Evolutionary conservation across 1,139 yeast genomes (phyloP), one percentile per base, ranked within the genome.

Genomic region (Candida albicans): DNA sequence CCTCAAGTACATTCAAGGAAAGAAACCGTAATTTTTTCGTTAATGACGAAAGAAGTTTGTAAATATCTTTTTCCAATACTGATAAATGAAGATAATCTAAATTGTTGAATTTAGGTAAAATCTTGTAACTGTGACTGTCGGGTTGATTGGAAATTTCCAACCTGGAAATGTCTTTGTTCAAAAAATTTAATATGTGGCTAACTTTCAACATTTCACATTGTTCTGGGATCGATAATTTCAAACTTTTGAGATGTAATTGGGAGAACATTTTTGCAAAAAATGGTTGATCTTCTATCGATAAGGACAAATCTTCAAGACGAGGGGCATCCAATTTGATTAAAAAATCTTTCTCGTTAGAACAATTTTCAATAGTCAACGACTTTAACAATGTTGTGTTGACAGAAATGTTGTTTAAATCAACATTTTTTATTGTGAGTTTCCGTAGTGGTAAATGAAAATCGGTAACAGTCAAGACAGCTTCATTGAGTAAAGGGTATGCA

Each of bases 1-100:
- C 28, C 33, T 48, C 51, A 13, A 44, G 33, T 3, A 48, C 40
- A 27, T 40, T 35, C 8, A 48, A 39, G 9, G 43, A 32, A 15
- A 48, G 25, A 27, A 48, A 45, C 35, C 33, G 30, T 6, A 45
- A n/a, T 29, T 37, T 30, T n/a, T 15, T 40, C 15, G 26, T 33
- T 28, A 42, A 43, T 25, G 31, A 41, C 26, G 43, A 40, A 14
- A 44, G 26, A 12, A 46, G 28, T 24, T 48, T 42, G 15, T 43
- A 31, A 3, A 48, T 39, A 30, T 44, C 52, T 32, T 44, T 46
- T 36, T 48, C 48, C 1, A 43, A 33, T 13, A 45, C 27, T 15
- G 52, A 43, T 10, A 51, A 12, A 14, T 46, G 37, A n/a, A 56
- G 44, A 43, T 46, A 49, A n/a, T 46, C 38, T 27, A 55, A 47